A percentile compares a stretch with the other conserved stretches of the same genome.
phyloP scores from a whole-genome alignment of 1,139 yeast species.

The Hansenula sp. region DNA sequence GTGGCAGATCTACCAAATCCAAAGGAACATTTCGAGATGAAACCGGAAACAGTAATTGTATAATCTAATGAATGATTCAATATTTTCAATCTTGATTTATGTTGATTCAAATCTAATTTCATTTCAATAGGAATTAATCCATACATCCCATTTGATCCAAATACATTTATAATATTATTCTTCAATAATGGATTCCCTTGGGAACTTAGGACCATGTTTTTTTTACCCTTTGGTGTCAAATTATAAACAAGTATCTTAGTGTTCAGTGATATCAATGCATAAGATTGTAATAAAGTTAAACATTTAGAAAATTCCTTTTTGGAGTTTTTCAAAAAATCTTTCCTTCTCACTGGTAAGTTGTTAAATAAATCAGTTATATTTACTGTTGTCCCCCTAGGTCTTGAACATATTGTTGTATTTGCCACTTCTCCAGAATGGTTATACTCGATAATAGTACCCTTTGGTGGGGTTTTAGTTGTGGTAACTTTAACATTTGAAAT shows the following conservation, averaged over 20 bases:
- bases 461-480: slow-evolving; percentile 60
- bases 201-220: slow-evolving; percentile 45
- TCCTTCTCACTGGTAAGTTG: slow-evolving; percentile 69
- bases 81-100: slow-evolving; percentile 5
- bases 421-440: slow-evolving; percentile 48
- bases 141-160: slow-evolving; percentile 61
- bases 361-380: slow-evolving; percentile 49
- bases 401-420: slow-evolving; percentile 39
- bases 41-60: slow-evolving; percentile 46
- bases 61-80: slow-evolving; percentile 16
- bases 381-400: slow-evolving; percentile 59
- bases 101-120: slow-evolving; percentile 24
- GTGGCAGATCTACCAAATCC: slow-evolving; percentile 69
- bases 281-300: slow-evolving; percentile 57
- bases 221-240: slow-evolving; percentile 43
- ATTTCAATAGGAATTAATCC: slow-evolving; percentile 51
- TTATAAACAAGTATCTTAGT: slow-evolving; percentile 61
- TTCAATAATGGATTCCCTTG: slow-evolving; percentile 43
- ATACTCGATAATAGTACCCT: slow-evolving; percentile 51
- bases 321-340: slow-evolving; percentile 63
- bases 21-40: slow-evolving; percentile 69
- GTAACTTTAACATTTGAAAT: slow-evolving; percentile 48
- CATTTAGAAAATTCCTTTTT: slow-evolving; percentile 73
- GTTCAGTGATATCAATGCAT: slow-evolving; percentile 57
- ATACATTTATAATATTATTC: slow-evolving; percentile 63